Base-by-base conservation (phyloP, 192 early-diverging fungal species). In the Coemansia sp. region DNA sequence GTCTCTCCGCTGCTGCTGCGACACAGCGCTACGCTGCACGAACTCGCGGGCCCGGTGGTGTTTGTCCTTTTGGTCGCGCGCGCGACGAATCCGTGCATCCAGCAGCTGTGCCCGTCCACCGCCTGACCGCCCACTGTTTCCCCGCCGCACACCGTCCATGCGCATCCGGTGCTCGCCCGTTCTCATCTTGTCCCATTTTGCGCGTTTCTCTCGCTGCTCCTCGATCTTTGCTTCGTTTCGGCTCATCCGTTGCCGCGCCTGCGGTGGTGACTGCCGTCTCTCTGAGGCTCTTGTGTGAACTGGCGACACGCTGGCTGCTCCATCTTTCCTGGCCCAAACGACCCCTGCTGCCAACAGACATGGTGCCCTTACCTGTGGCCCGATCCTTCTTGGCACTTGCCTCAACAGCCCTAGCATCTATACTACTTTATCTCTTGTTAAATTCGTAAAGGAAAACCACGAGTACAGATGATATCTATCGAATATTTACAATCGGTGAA, bases 31-130 rank as follows among this genome's bases (percentile, higher is more conserved):
- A 5, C 73, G 65, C 26, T 69, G 62, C 5, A 72, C 72, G 45
- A 65, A 75, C 9, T 81, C 78, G 0, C 72, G 69, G 5, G 78
- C 78, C 9, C 45, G 12, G 11, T 69, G 58, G 49, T 71, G 71
- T 39, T 75, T 81, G 5, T 57, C 61, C 56, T 64, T 61, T 39
- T 81, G 69, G 43, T 72, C 72, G 32, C 63, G 64, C 32, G 78
- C 74, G 11, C 72, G 69, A 15, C 78, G 69, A 54, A 75, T 62
- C 6, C 78, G 72, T 12, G 78, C 73, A 9, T 75, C 73, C 10
- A 81, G 41, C 9, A 65, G 66, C 41, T 81, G 78, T 6, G 40
- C 65, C 16, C 69, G 56, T 0, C 78, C 78, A 16, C 78, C 78
- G 49, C 78, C 64, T 16, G 66, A 64, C 19, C 77, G 69, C 0